Percentiles rank a stretch among this genome's conserved stretches.
phyloP scores from a whole-genome alignment of 2,329 filamentous ascomycete genomes.

The Lachnellula subtilissima region DNA sequence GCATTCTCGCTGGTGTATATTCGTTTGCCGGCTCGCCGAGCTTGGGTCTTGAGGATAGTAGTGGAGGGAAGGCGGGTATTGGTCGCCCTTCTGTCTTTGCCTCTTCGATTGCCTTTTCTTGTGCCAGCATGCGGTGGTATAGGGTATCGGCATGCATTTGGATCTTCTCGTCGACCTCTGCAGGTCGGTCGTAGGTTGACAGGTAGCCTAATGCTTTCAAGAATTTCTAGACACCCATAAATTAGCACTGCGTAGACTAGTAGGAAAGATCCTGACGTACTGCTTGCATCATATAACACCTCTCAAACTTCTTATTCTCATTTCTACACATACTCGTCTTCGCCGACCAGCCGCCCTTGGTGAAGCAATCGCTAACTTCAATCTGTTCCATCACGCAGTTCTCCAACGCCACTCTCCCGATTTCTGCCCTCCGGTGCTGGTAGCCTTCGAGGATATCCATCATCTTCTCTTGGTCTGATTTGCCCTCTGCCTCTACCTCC shows the following conservation, averaged over 20 bases:
- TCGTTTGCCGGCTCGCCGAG: constrained; percentile 1
- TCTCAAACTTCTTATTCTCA: constrained; percentile 72
- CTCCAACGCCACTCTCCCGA: constrained; percentile 80
- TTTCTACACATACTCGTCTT: constrained; percentile 74
- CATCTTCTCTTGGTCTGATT: constrained; percentile 75
- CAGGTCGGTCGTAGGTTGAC: constrained; percentile 57
- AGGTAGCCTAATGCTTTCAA: constrained; percentile 88
- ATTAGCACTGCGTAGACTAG: too few relatives aligned
- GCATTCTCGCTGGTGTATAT: constrained; percentile 16
- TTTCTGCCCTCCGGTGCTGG: constrained; percentile 73
- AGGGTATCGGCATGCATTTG: constrained; percentile 94
- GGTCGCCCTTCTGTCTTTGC: constrained; percentile 59
- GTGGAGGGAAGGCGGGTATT: constrained; percentile 54
- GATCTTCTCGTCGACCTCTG: constrained; percentile 74
- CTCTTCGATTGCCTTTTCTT: constrained; percentile 70
- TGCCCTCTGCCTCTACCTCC: constrained; percentile 63
- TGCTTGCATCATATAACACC: constrained; percentile 85
- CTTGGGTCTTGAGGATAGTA: constrained; percentile 36
- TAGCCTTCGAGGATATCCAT: constrained; percentile 75
- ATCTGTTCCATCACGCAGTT: constrained; percentile 89
- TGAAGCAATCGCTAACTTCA: constrained; percentile 78
- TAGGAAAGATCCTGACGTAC: constrained; percentile 41
- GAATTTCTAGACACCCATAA: constrained; percentile 56
- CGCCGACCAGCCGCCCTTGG: constrained; percentile 61
- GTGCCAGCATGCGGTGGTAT: constrained; percentile 79